Conservation (phyloP, 805 yeast species). For the Ogataea thermomethanolica region DNA sequence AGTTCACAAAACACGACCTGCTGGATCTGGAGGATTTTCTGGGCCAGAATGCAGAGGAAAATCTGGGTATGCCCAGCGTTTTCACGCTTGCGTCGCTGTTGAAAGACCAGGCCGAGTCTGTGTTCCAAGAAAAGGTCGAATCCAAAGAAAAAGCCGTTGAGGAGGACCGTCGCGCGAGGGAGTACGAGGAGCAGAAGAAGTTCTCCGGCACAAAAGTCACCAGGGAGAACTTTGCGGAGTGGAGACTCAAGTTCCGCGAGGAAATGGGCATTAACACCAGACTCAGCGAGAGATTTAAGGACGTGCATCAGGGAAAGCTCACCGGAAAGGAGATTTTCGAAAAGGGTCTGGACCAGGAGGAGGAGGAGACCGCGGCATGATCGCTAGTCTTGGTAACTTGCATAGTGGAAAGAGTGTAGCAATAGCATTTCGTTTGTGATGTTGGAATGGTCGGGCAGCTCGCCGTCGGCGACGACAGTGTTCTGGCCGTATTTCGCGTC, state of each 20-base stretch:
- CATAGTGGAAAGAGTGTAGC: conserved; percentile 16
- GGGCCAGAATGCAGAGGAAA: conserved; percentile 64
- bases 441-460: conserved; percentile 15
- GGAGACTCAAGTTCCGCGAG: conserved; percentile 70
- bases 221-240: conserved; percentile 59
- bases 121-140: conserved; percentile 57
- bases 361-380: conserved; percentile 40
- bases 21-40: conserved; percentile 38
- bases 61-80: conserved; percentile 87
- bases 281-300: conserved; percentile 46
- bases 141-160: conserved; percentile 56
- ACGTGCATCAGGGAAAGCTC: conserved; percentile 70
- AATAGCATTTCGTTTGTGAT: conserved; percentile 25
- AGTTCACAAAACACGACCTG: conserved; percentile 49
- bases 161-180: conserved; percentile 56
- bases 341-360: conserved; percentile 74
- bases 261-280: conserved; percentile 70
- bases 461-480: neutral
- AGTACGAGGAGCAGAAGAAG: conserved; percentile 82
- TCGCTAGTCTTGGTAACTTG: conserved; percentile 4
- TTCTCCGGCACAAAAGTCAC: conserved; percentile 91
- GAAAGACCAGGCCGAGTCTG: conserved; percentile 75
- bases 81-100: conserved; percentile 74
- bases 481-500: conserved; percentile 1
- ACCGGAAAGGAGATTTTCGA: conserved; percentile 91